Conservation (phyloP, 371 early-diverging fungal species). For the Smittium mucronatum region DNA sequence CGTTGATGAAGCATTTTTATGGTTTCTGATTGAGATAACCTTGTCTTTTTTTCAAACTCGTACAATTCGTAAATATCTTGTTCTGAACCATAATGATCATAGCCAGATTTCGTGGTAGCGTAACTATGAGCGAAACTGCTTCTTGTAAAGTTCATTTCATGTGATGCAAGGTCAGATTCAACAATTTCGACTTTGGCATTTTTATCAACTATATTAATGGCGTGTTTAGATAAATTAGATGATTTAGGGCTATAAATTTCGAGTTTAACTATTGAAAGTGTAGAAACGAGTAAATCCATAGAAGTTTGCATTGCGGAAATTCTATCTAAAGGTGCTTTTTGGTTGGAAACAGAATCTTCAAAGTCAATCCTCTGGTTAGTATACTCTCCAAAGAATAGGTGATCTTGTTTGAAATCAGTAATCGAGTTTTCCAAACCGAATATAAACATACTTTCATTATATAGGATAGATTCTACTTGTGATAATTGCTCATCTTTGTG, state of each 20-base stretch:
- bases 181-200: neutral
- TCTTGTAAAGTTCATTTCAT: neutral
- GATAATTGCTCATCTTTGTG: neutral
- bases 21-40: too few relatives aligned
- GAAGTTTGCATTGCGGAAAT: neutral
- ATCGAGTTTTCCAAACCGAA: neutral
- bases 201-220: too few relatives aligned
- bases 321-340: neutral
- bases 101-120: neutral
- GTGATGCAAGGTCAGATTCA: neutral
- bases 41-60: too few relatives aligned
- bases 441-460: neutral
- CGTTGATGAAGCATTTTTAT: too few relatives aligned
- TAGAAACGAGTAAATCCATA: neutral
- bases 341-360: too few relatives aligned
- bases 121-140: neutral
- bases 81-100: neutral
- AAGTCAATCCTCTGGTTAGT: too few relatives aligned
- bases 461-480: neutral
- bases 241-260: neutral
- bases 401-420: neutral
- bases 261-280: neutral
- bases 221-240: neutral
- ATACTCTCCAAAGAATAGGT: neutral
- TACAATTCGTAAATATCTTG: neutral